These are phyloP conservation scores for Lipomyces yamanashiensis DNA, from an alignment of 805 yeast species.

Conservation along the genomic window DNA sequence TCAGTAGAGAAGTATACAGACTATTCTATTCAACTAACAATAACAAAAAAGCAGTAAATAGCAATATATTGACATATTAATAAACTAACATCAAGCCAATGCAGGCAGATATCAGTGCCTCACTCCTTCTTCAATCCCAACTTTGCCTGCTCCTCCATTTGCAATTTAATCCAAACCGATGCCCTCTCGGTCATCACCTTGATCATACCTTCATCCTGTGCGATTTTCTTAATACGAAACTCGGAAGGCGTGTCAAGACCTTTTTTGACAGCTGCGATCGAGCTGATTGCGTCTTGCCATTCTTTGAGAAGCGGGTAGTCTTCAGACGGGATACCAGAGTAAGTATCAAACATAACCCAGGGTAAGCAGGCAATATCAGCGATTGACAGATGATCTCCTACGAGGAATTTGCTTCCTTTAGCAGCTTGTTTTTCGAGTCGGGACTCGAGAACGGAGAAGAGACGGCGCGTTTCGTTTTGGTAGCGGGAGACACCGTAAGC, in stretches of 20 bases:
- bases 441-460: constrained; percentile 59
- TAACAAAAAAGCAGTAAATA: no score
- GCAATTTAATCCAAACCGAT: constrained; percentile 18
- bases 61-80: no score
- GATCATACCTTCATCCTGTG: constrained; percentile 10
- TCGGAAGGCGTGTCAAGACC: constrained; percentile 39
- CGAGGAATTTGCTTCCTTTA: constrained; percentile 54
- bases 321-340: constrained; percentile 23
- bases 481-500: constrained; percentile 61
- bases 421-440: constrained; percentile 50
- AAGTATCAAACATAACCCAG: constrained; percentile 25
- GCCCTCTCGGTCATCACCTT: constrained; percentile 7
- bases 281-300: constrained; percentile 90
- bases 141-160: constrained; percentile 12
- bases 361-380: constrained; percentile 49
- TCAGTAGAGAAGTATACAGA: no score
- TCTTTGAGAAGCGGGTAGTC: constrained; percentile 71
- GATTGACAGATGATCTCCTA: constrained; percentile 60
- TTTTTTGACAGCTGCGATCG: constrained; percentile 73
- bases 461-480: constrained; percentile 56
- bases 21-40: no score
- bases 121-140: neutral
- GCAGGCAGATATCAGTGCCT: no score
- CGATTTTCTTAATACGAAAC: constrained; percentile 17
- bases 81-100: no score